Evolutionary conservation across 306 rosid genomes (phyloP), one percentile per base, ranked within the genome.

Genomic region (Morella rubra): DNA sequence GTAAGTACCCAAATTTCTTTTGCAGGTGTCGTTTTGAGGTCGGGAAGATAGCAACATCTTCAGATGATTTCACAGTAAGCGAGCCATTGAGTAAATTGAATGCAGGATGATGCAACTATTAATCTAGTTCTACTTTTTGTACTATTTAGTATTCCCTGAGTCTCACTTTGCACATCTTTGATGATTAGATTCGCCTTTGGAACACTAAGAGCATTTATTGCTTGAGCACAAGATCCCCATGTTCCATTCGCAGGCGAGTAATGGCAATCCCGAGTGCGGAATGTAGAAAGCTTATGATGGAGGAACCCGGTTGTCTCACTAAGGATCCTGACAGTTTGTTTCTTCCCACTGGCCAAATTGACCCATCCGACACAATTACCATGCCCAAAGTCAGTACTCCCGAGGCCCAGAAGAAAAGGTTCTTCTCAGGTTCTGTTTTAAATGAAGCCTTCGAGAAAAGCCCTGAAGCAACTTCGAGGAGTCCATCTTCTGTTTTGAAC

Each of bases 401-500:
- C 37, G 91, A 85, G 56, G 81, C 80, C 47, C 89, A 82, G 20
- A 77, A 78, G 77, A 87, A 85, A 79, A 81, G 74, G 58, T 58
- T 81, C 41, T 76, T 73, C 50, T 65, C 80, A 37, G 81, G 78
- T 73, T 71, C 84, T 7, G 88, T 54, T 79, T 84, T 5, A 51
- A 74, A 69, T 32, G 84, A 61, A 69, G 53, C 74, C 19, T 84
- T 89, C 14, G 91, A 91, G 76, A 92, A 85, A 83, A 87, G 93
- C 44, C 96, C 98, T 7, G 93, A 92, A 79, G 82, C 97, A 20
- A 74, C 89, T 54, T n/a, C 61, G 72, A 86, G 87, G 80, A 92
- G 99, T 85, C 99, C 98, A 20, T 96, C 93, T 47, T 92, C 98
- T 76, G 98, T 92, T 73, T 84, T 96, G 86, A 89, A 82, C 78